phyloP scores from a whole-genome alignment of 352 stramenopile genomes.

The Globisporangium apiculatum region DNA sequence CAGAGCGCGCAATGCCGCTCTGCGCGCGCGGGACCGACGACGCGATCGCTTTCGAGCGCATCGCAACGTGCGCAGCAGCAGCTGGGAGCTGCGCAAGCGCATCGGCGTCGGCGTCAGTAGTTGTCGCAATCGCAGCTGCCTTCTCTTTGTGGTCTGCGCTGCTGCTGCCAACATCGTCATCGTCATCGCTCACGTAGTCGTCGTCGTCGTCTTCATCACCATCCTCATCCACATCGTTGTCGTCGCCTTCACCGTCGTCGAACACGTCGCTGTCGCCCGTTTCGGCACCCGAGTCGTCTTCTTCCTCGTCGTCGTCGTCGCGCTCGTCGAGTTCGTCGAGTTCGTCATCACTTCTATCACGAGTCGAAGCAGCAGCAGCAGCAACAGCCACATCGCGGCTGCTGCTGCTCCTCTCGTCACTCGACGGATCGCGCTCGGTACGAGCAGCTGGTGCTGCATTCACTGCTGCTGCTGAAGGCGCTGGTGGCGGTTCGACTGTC shows the following conservation, averaged over 20 bases:
- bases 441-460: neutral
- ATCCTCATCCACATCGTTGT: conserved; percentile 16
- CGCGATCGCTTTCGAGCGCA: conserved; percentile 10
- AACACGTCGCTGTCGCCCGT: conserved; percentile 9
- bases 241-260: conserved; percentile 5
- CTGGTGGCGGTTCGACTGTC: neutral
- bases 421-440: neutral
- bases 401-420: neutral
- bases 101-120: neutral
- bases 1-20: conserved; percentile 8
- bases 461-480: conserved; percentile 5
- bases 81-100: conserved; percentile 2
- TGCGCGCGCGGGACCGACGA: conserved; percentile 5
- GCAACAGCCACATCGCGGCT: neutral
- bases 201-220: conserved; percentile 18
- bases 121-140: neutral
- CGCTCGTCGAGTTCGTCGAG: conserved; percentile 20
- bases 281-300: conserved; percentile 13
- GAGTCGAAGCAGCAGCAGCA: too few species aligned
- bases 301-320: conserved; percentile 5
- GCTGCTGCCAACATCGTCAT: conserved; percentile 2
- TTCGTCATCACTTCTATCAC: neutral
- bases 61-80: conserved; percentile 9
- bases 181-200: neutral
- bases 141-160: neutral